Conservation (phyloP, 495 filamentous ascomycete species). For the Lasiosphaeria ovina region DNA sequence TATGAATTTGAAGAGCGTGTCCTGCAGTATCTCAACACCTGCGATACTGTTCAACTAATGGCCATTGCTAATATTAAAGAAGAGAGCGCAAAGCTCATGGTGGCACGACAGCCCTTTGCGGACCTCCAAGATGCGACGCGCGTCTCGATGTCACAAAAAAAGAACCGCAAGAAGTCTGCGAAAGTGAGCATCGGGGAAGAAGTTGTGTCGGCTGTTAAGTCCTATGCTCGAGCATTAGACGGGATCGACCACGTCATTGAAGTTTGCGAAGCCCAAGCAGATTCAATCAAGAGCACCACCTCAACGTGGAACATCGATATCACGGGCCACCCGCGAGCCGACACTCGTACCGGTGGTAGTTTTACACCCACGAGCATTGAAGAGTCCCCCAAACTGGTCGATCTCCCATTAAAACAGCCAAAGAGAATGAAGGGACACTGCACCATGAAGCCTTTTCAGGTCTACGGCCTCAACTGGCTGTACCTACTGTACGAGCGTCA, state of each 20-base stretch:
- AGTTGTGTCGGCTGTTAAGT: conserved; percentile 35
- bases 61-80: conserved; percentile 74
- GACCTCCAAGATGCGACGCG: conserved; percentile 60
- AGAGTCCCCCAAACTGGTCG: conserved; percentile 21
- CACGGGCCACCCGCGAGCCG: conserved; percentile 48
- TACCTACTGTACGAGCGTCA: conserved; percentile 72
- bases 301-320: conserved; percentile 76
- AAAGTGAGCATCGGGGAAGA: conserved; percentile 37
- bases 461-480: conserved; percentile 95
- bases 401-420: conserved; percentile 56
- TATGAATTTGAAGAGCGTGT: conserved; percentile 45
- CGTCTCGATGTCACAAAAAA: conserved; percentile 51
- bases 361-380: conserved; percentile 30
- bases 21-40: conserved; percentile 80
- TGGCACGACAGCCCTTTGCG: conserved; percentile 67
- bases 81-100: conserved; percentile 61
- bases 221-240: conserved; percentile 42
- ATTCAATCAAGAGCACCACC: conserved; percentile 66
- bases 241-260: conserved; percentile 77
- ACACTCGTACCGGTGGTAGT: conserved; percentile 26
- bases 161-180: conserved; percentile 32
- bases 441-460: conserved; percentile 83
- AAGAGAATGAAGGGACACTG: conserved; percentile 67
- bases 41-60: conserved; percentile 64
- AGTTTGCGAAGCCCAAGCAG: conserved; percentile 66